Percentiles rank a stretch among this genome's conserved stretches.
phyloP scores from a whole-genome alignment of 2,329 filamentous ascomycete species.

The Penicillium brevicompactum region DNA sequence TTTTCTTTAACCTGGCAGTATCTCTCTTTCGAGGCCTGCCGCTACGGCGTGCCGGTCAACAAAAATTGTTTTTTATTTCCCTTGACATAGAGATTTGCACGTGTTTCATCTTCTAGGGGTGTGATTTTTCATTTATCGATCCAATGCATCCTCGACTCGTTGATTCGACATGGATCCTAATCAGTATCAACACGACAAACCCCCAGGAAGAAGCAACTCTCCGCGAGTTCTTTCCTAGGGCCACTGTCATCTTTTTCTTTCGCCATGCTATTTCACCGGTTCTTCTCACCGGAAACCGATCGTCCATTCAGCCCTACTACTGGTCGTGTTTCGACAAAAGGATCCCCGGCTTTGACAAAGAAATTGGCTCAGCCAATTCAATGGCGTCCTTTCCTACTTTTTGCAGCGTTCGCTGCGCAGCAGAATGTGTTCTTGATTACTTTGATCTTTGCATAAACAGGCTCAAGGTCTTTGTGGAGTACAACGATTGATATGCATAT shows the following conservation, averaged over 20 bases:
- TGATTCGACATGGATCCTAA: constrained; percentile 22
- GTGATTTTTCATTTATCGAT: constrained; percentile 18
- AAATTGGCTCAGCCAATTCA: constrained; percentile 7
- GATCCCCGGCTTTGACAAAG: background rate
- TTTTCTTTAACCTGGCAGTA: constrained; percentile 30
- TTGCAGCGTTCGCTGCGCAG: constrained; percentile 9
- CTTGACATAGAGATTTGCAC: constrained; percentile 36
- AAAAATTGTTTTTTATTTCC: constrained; percentile 29
- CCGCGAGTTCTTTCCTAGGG: constrained; percentile 22
- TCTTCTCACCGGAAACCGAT: background rate
- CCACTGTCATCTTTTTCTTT: background rate
- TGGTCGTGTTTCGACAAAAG: background rate
- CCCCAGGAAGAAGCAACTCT: constrained; percentile 23
- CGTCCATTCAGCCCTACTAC: background rate
- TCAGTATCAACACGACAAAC: constrained; percentile 32
- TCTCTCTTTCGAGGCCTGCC: constrained; percentile 32
- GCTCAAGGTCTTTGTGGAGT: constrained; percentile 15
- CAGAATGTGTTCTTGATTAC: background rate
- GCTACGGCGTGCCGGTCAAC: constrained; percentile 28
- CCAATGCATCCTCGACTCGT: constrained; percentile 20
- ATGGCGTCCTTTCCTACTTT: constrained; percentile 5
- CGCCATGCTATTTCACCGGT: background rate
- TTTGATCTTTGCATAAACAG: constrained; percentile 19
- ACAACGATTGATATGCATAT: constrained; percentile 22
- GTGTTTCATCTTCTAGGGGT: constrained; percentile 16